Conservation (phyloP, 1,284 basidiomycete species). For the Pseudomicrostroma phylloplanum region DNA sequence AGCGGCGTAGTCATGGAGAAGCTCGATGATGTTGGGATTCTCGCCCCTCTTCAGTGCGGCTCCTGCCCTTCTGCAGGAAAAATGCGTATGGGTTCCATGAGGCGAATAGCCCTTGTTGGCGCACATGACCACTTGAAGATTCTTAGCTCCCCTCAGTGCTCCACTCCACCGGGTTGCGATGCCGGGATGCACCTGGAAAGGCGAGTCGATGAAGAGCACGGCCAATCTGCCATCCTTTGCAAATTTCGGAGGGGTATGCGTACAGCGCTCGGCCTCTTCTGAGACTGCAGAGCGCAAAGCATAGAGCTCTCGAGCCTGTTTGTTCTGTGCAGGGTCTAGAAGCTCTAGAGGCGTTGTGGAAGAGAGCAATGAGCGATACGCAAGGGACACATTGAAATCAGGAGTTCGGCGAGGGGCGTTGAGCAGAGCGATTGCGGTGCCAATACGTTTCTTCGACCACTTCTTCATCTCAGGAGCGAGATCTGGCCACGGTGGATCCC, state of each 20-base stretch:
- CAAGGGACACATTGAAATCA: constrained; percentile 26
- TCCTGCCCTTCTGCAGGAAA: constrained; percentile 26
- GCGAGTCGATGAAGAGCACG: constrained; percentile 25
- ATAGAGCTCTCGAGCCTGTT: constrained; percentile 21
- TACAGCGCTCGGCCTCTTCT: constrained; percentile 29
- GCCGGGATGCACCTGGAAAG: constrained; percentile 32
- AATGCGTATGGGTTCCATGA: constrained; percentile 12
- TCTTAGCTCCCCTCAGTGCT: constrained; percentile 25
- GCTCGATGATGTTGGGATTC: constrained; percentile 29
- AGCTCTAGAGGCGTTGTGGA: constrained; percentile 22
- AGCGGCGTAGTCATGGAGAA: constrained; percentile 30
- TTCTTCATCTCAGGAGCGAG: constrained; percentile 24
- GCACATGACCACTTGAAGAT: constrained; percentile 36
- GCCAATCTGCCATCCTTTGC: constrained; percentile 34
- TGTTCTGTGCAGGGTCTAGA: constrained; percentile 21
- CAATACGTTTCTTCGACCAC: constrained; percentile 33
- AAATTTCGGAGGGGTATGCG: constrained; percentile 37
- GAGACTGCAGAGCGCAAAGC: constrained; percentile 23
- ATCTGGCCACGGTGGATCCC: constrained; percentile 35
- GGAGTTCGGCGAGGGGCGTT: constrained; percentile 32
- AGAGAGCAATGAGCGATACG: constrained; percentile 22
- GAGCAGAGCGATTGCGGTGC: constrained; percentile 26
- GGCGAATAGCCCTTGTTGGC: constrained; percentile 30
- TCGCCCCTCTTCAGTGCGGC: constrained; percentile 23
- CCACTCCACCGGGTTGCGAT: constrained; percentile 38